Percentiles rank a stretch among this genome's conserved stretches.
Conservation (phyloP, 164 flowering plant genomes). For the Saururus chinensis region DNA sequence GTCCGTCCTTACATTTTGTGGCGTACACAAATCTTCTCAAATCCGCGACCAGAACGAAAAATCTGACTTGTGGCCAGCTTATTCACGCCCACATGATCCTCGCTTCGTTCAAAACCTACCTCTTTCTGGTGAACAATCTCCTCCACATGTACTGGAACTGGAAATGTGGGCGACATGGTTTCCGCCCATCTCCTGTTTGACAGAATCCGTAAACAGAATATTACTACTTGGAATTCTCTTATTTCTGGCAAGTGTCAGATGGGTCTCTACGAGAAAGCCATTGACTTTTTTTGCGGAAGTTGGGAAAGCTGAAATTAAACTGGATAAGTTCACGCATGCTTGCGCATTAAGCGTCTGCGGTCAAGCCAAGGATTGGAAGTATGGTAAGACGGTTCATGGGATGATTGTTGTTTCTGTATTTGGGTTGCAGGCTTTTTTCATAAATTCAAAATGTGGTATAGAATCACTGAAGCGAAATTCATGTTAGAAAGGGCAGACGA, state of each 20-base stretch:
- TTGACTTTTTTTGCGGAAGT: conserved; percentile 28
- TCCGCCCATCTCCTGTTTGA: conserved; percentile 33
- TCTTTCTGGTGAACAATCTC: conserved; percentile 38
- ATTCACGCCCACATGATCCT: conserved; percentile 41
- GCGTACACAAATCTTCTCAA: conserved; percentile 34
- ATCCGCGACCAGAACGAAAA: conserved; percentile 20
- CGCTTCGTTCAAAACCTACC: conserved; percentile 22
- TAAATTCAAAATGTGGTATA: conserved; percentile 38
- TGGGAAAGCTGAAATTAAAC: conserved; percentile 13
- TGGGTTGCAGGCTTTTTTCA: conserved; percentile 19
- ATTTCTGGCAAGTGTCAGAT: conserved; percentile 32
- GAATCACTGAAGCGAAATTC: conserved; percentile 31
- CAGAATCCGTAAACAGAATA: conserved; percentile 28
- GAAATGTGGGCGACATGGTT: conserved; percentile 27
- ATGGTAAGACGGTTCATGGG: conserved; percentile 45
- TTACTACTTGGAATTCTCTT: conserved; percentile 39
- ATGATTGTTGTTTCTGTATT: conserved; percentile 30
- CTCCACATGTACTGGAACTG: conserved; percentile 44
- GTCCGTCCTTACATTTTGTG: conserved; percentile 13
- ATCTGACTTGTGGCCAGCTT: conserved; percentile 30
- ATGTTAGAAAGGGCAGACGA: conserved; percentile 26
- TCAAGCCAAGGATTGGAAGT: conserved; percentile 19
- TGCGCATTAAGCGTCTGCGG: conserved; percentile 31
- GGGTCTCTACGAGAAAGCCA: conserved; percentile 13
- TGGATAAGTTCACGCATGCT: conserved; percentile 36